Conservation (phyloP, 2,329 filamentous ascomycete genomes). For the Ceratocystis smalleyi region DNA sequence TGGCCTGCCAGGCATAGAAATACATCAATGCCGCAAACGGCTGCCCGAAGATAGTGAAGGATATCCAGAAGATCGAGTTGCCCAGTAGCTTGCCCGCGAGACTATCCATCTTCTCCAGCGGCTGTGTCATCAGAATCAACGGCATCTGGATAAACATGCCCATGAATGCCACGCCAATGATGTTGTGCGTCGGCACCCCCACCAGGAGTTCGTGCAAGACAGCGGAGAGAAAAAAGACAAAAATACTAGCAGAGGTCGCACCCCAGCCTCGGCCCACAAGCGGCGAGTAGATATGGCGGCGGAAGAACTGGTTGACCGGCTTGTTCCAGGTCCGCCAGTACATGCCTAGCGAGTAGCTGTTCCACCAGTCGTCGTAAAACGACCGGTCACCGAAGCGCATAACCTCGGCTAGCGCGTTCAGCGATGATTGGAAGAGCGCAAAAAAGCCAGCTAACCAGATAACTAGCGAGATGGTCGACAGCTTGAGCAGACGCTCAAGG, state of each 20-base stretch:
- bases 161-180: conserved; percentile 80
- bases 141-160: conserved; percentile 92
- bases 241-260: conserved; percentile 51
- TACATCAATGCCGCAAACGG: conserved; percentile 84
- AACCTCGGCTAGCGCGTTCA: conserved; percentile 84
- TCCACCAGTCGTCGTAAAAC: conserved; percentile 99
- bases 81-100: conserved; percentile 65
- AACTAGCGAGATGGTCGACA: conserved; percentile 85
- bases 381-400: conserved; percentile 81
- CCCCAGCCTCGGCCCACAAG: conserved; percentile 73
- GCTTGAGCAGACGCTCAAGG: conserved; percentile 77
- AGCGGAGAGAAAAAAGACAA: conserved; percentile 79
- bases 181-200: conserved; percentile 84
- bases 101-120: conserved; percentile 62
- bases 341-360: conserved; percentile 64
- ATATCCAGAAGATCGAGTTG: conserved; percentile 92
- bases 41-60: conserved; percentile 89
- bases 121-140: conserved; percentile 65
- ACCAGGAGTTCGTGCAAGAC: conserved; percentile 84
- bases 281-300: conserved; percentile 79
- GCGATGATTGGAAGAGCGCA: conserved; percentile 78
- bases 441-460: conserved; percentile 98
- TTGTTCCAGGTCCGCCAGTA: conserved; percentile 99
- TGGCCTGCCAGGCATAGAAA: conserved; percentile 97
- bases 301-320: conserved; percentile 94